Evolutionary conservation across 306 rosid genomes (phyloP).

Genomic region (Argentina anserina): DNA sequence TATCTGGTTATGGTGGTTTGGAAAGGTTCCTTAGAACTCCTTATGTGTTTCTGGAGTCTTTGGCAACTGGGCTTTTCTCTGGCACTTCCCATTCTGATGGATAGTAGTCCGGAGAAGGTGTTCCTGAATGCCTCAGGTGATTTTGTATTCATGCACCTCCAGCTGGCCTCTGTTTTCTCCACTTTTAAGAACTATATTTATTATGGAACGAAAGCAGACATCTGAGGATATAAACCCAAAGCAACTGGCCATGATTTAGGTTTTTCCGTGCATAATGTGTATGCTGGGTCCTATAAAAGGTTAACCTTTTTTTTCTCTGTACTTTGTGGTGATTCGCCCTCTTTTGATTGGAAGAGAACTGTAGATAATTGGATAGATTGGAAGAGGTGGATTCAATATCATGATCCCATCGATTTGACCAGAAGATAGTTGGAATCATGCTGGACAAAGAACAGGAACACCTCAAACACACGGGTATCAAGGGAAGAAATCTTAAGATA

Average conservation of each 20-base stretch:
- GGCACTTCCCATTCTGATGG: conserved; percentile 90
- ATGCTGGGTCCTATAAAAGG: conserved; percentile 49
- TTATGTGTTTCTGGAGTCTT: conserved; percentile 75
- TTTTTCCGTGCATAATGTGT: conserved; percentile 76
- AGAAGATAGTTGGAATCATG: conserved; percentile 91
- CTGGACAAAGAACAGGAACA: conserved; percentile 90
- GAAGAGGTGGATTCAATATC: conserved; percentile 98
- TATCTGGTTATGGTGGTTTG: conserved; percentile 93
- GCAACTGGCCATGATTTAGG: conserved; percentile 91
- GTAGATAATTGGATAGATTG: conserved; percentile 97
- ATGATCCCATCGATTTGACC: conserved; percentile 80
- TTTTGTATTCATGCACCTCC: conserved; percentile 87
- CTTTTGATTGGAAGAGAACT: conserved; percentile 95
- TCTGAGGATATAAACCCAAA: conserved; percentile 84
- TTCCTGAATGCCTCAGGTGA: conserved; percentile 88
- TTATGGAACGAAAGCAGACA: conserved; percentile 80
- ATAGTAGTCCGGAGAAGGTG: conserved; percentile 91
- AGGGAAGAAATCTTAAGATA: conserved; percentile 76
- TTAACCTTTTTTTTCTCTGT: conserved; percentile 66
- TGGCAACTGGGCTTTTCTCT: conserved; percentile 82
- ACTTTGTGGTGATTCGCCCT: conserved; percentile 96
- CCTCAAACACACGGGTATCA: conserved; percentile 60
- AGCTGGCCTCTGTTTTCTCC: conserved; percentile 91
- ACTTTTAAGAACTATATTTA: conserved; percentile 91
- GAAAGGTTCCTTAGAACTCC: conserved; percentile 63